A percentile compares a stretch with the other conserved stretches of the same genome.
Evolutionary conservation across 768 basidiomycete genomes (phyloP).

Genomic region (Lanmaoa pseudosensibilis): DNA sequence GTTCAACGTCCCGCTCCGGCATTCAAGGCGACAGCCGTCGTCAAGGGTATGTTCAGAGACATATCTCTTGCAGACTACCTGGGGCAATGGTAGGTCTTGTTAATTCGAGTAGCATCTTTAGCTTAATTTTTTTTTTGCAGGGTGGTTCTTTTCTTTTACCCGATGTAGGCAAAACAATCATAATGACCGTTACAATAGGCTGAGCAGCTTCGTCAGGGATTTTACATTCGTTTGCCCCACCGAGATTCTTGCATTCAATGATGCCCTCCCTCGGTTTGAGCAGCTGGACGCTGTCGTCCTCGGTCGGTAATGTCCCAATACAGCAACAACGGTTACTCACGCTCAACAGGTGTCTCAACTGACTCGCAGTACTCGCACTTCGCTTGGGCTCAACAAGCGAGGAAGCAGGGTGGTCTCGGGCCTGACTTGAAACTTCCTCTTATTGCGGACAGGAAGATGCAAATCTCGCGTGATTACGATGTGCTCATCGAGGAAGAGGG

Average conservation of each 20-base stretch:
- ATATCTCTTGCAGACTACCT: constrained; percentile 69
- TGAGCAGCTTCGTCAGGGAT: constrained; percentile 47
- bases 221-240: constrained; percentile 94
- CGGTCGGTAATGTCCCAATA: constrained; percentile 43
- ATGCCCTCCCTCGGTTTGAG: constrained; percentile 74
- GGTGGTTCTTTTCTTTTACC: constrained; percentile 95
- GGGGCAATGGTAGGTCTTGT: constrained; percentile 69
- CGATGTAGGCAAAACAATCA: constrained; percentile 60
- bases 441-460: constrained; percentile 76
- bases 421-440: constrained; percentile 85
- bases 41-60: constrained; percentile 76
- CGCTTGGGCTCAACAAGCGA: constrained; percentile 80
- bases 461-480: constrained; percentile 81
- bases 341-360: constrained; percentile 66
- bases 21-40: constrained; percentile 75
- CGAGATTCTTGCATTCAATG: constrained; percentile 94
- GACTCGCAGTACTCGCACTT: constrained; percentile 89
- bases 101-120: not conserved
- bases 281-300: constrained; percentile 74
- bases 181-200: not conserved
- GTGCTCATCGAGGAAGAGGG: constrained; percentile 88
- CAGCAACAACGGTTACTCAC: not conserved
- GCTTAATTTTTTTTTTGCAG: constrained; percentile 39
- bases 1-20: constrained; percentile 84
- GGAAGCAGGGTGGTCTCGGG: constrained; percentile 86